A percentile compares a stretch with the other conserved stretches of the same genome.
These are phyloP conservation scores for Hanseniaspora taiwanica DNA, from an alignment of 805 yeast species.

Conservation along the genomic window DNA sequence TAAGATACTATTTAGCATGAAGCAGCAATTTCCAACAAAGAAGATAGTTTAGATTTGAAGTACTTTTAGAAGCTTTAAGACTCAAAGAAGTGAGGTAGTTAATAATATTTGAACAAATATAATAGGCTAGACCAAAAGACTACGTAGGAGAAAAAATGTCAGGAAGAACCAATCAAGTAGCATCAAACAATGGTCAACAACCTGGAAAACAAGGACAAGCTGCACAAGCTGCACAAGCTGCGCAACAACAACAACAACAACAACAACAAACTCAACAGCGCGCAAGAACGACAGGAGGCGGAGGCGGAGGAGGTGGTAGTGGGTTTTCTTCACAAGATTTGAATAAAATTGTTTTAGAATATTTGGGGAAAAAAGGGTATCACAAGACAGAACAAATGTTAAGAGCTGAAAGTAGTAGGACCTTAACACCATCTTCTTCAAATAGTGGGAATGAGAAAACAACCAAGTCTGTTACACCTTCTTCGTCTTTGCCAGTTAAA, in stretches of 20 bases:
- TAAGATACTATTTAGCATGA: too few relatives aligned
- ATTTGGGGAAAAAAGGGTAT: slow-evolving; percentile 85
- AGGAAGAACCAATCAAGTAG: background rate
- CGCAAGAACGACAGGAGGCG: slow-evolving; percentile 8
- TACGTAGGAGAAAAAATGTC: too few relatives aligned
- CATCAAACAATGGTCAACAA: background rate
- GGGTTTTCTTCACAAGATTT: slow-evolving; percentile 63
- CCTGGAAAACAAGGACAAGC: background rate
- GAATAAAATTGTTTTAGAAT: slow-evolving; percentile 84
- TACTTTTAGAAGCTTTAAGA: too few relatives aligned
- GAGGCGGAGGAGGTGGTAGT: background rate
- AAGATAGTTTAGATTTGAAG: too few relatives aligned
- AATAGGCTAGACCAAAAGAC: too few relatives aligned
- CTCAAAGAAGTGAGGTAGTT: too few relatives aligned
- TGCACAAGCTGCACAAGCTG: background rate
- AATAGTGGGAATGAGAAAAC: too few relatives aligned
- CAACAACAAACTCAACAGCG: slow-evolving; percentile 12
- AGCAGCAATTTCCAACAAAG: too few relatives aligned
- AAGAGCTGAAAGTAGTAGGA: slow-evolving; percentile 68
- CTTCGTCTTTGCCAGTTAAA: background rate
- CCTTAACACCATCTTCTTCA: slow-evolving; percentile 17
- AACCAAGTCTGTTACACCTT: slow-evolving; percentile 3
- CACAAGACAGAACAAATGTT: slow-evolving; percentile 89
- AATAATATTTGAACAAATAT: too few relatives aligned
- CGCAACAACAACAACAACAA: slow-evolving; percentile 7